Conservation (phyloP, 805 yeast genomes). For the Kodamaea leandrae region DNA sequence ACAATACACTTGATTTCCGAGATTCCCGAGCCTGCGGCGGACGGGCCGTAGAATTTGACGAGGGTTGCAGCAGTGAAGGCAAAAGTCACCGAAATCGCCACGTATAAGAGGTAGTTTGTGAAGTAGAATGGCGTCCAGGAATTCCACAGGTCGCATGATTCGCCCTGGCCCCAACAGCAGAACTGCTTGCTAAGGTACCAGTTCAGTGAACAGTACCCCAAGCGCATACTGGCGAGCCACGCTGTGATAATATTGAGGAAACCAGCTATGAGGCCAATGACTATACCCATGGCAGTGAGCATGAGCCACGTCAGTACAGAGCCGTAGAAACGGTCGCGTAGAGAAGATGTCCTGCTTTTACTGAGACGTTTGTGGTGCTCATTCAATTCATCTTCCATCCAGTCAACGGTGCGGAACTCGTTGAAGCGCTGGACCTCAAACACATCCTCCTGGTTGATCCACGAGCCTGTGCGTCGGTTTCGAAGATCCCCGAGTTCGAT, state of each 20-base stretch:
- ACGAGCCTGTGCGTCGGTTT: slow-evolving; percentile 28
- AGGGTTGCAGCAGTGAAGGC: slow-evolving; percentile 64
- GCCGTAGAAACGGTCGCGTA: slow-evolving; percentile 27
- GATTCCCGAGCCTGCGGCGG: slow-evolving; percentile 97
- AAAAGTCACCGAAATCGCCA: slow-evolving; percentile 56
- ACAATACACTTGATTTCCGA: slow-evolving; percentile 95
- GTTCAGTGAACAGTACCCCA: slow-evolving; percentile 72
- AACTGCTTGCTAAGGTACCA: slow-evolving; percentile 71
- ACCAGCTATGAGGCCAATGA: slow-evolving; percentile 83
- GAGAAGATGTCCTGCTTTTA: slow-evolving; percentile 20
- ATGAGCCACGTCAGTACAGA: slow-evolving; percentile 66
- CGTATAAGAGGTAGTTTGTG: slow-evolving; percentile 56
- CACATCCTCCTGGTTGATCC: slow-evolving; percentile 37
- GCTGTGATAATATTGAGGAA: slow-evolving; percentile 77
- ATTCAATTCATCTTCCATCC: slow-evolving; percentile 60
- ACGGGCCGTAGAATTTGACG: slow-evolving; percentile 73
- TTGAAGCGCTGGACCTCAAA: slow-evolving; percentile 50
- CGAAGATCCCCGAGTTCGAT: not conserved
- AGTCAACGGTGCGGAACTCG: slow-evolving; percentile 65
- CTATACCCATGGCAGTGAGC: slow-evolving; percentile 68
- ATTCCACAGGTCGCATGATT: slow-evolving; percentile 48
- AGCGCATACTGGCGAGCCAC: slow-evolving; percentile 74
- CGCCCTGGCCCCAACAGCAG: slow-evolving; percentile 74
- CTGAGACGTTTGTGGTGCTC: slow-evolving; percentile 40
- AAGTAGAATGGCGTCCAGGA: slow-evolving; percentile 52